Evolutionary conservation across 2,329 filamentous ascomycete species (phyloP).

Genomic region (Fusarium robinianum): DNA sequence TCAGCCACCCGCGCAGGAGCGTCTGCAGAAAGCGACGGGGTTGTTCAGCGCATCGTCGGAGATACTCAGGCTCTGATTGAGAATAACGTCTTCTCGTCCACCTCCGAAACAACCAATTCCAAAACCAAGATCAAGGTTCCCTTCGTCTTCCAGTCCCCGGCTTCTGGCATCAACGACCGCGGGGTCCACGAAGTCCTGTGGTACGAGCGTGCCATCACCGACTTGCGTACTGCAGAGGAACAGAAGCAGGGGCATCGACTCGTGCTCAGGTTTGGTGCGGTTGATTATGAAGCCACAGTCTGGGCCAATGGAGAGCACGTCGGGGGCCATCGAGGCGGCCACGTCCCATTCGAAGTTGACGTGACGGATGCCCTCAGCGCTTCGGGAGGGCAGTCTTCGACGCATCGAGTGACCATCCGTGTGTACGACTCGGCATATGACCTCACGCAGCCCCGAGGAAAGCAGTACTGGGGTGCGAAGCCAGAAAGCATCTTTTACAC

Average conservation of each 20-base stretch:
- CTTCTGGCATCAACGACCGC: constrained; percentile 64
- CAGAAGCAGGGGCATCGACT: constrained; percentile 48
- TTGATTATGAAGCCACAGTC: constrained; percentile 63
- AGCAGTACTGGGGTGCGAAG: constrained; percentile 67
- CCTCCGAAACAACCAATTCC: constrained; percentile 40
- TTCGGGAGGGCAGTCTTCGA: constrained; percentile 27
- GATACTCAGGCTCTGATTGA: constrained; percentile 53
- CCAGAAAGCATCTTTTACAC: constrained; percentile 65
- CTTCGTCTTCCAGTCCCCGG: constrained; percentile 67
- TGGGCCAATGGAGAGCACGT: constrained; percentile 60
- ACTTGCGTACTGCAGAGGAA: constrained; percentile 52
- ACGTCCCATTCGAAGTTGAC: constrained; percentile 63
- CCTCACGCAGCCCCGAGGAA: constrained; percentile 67
- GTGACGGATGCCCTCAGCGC: constrained; percentile 53
- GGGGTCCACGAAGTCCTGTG: constrained; percentile 69
- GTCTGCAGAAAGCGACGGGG: constrained; percentile 42
- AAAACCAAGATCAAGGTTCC: constrained; percentile 64
- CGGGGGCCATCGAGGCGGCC: constrained; percentile 61
- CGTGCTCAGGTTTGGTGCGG: constrained; percentile 61
- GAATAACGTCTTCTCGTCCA: constrained; percentile 47
- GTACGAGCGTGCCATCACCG: constrained; percentile 62
- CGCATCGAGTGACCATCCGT: constrained; percentile 56
- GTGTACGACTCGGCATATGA: constrained; percentile 68
- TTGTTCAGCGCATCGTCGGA: constrained; percentile 52
- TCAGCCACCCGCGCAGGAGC: constrained; percentile 36